Evolutionary conservation across 2,329 filamentous ascomycete genomes (phyloP), one percentile per base, ranked within the genome.

Genomic region (Cladosporium sp.): DNA sequence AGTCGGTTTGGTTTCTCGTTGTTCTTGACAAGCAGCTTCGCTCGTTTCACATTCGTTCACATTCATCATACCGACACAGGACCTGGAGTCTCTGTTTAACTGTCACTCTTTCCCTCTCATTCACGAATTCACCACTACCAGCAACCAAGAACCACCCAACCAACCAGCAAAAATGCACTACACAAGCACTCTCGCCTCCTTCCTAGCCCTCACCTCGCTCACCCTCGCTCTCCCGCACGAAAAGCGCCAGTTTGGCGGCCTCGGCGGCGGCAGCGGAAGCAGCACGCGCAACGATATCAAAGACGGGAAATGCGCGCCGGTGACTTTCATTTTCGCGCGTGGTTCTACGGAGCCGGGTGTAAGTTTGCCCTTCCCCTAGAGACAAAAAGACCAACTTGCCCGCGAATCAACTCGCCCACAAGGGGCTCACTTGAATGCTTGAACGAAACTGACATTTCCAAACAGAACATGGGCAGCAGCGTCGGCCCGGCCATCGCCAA

Each of bases 251-350:
- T 48, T 49, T 25, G 48, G 45, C 20, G 27, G 38, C n/a, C 53
- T 54, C 51, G 46, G 32, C n/a, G 54, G 55, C 11, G 54, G 55
- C 32, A 40, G 16, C 18, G 53, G 55, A n/a, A 51, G 55, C 22
- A 54, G 36, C 30, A 58, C 56, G 12, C 57, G 55, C 46, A 55
- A 55, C 51, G 53, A 60, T 38, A 45, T 59, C 20, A 45, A 25
- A 30, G 35, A 57, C 22, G 58, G 57, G 15, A 60, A 50, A 39
- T 77, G 74, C 62, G 72, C 71, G 29, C 59, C 67, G 27, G 69
- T 77, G 53, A 80, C 76, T 7, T 62, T 81, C 45, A 73, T 82
- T 57, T 81, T 77, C 56, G 78, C 78, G n/a, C 72, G 78, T 15
- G 78, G 78, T 7, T 79, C 78, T 3, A 73, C 70, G 5, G 76